A percentile compares a stretch with the other conserved stretches of the same genome.
These are phyloP conservation scores for Yamadazyma taylorii DNA, from an alignment of 1,139 yeast species.

Conservation along the genomic window DNA sequence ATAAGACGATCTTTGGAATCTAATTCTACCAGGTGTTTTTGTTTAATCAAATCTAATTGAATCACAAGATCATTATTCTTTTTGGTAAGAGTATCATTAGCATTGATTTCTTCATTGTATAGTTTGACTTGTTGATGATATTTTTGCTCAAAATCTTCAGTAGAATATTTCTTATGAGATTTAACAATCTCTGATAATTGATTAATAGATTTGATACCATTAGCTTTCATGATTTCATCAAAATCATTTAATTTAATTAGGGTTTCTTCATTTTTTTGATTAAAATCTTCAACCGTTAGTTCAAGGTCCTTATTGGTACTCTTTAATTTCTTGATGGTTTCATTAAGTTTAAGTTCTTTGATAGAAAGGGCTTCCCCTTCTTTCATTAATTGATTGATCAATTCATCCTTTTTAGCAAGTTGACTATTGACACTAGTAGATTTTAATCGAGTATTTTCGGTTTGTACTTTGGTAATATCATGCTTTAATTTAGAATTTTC, in stretches of 20 bases:
- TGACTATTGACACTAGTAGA: conserved; percentile 15
- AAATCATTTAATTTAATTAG: conserved; percentile 30
- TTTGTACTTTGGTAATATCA: conserved; percentile 6
- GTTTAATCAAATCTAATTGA: conserved; percentile 40
- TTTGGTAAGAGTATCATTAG: conserved; percentile 26
- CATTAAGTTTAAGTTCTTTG: conserved; percentile 70
- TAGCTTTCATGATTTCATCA: conserved; percentile 30
- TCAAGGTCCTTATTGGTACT: conserved; percentile 48
- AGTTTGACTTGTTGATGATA: conserved; percentile 18
- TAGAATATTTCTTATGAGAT: conserved; percentile 16
- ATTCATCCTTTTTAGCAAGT: conserved; percentile 52
- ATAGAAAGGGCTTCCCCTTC: conserved; percentile 81
- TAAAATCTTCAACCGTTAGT: conserved; percentile 33
- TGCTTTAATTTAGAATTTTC: conserved; percentile 6
- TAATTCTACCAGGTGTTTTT: conserved; percentile 37
- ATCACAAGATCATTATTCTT: conserved; percentile 40
- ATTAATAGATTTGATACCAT: conserved; percentile 27
- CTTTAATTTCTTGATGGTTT: conserved; percentile 63
- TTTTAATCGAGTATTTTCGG: conserved; percentile 6
- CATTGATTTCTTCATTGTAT: conserved; percentile 38
- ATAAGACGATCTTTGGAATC: conserved; percentile 29
- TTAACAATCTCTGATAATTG: conserved; percentile 24
- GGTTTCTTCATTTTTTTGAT: conserved; percentile 32
- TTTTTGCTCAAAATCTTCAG: conserved; percentile 17
- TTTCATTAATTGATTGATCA: conserved; percentile 57